Evolutionary conservation across 768 basidiomycete genomes (phyloP), one percentile per base, ranked within the genome.

Genomic region (Cystofilobasidium macerans): DNA sequence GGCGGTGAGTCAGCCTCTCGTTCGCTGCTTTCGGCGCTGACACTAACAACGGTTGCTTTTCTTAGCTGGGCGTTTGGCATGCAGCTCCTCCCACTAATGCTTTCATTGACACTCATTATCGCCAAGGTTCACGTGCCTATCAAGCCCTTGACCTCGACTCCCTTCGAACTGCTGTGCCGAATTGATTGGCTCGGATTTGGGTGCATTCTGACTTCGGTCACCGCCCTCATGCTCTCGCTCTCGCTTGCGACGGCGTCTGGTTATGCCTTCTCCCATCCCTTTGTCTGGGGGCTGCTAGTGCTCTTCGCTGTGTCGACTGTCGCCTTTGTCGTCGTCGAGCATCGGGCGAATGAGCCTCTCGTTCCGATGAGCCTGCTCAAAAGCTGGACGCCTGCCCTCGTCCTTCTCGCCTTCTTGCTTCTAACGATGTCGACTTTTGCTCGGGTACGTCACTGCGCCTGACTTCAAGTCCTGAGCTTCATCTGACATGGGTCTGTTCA

Each of bases 121-220:
- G 68, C 68, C 57, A 70, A 74, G 58, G 71, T 73, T 3, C 67
- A 72, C 61, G 70, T 74, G 4, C 71, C 70, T 6, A 65, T 35
- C 14, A 57, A 28, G 1, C 61, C 70, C 38, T 51, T 61, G 28
- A 63, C 47, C 16, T 61, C 66, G 26, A 30, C 54, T 35, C 65
- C 69, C 1, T 66, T 60, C 38, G 71, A 69, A 69, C 67, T 71
- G 38, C 40, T 74, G 22, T 70, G 68, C 57, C 24, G 69, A 35
- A 73, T 74, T 35, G 73, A 74, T 58, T 74, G 73, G 73, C 36
- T 61, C 1, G 73, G 73, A 3, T 66, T 66, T 32, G 20, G 64
- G n/a, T 40, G 63, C 36, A 62, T 74, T 43, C 53, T 74, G 38
- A 56, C 71, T n/a, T 64, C 70, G 42, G 47, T 56, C 26, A 51